These are phyloP conservation scores for Sarocladiaceae sp. DNA, from an alignment of 2,329 filamentous ascomycete genomes.

Conservation along the genomic window DNA sequence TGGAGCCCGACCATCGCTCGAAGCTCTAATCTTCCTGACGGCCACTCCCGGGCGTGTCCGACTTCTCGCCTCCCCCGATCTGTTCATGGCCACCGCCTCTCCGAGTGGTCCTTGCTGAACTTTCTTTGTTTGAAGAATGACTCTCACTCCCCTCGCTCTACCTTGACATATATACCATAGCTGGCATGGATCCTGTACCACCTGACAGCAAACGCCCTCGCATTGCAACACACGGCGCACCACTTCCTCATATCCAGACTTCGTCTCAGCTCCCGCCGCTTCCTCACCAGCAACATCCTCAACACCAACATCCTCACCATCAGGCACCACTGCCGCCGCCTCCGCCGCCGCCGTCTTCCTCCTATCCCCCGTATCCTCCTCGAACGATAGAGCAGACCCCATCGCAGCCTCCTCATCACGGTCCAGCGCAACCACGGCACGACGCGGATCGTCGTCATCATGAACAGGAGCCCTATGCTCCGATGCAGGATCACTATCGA, in stretches of 20 bases:
- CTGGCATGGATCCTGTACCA: conserved; percentile 55
- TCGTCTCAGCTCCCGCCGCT: conserved; percentile 20
- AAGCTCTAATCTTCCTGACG: conserved; percentile 9
- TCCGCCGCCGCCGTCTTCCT: not conserved
- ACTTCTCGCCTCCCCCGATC: conserved; percentile 7
- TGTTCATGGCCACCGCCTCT: conserved; percentile 9
- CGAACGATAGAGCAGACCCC: conserved; percentile 26
- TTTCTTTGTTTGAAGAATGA: conserved; percentile 8
- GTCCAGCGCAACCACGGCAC: conserved; percentile 19
- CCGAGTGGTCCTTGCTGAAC: conserved; percentile 10
- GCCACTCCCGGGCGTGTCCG: conserved; percentile 8
- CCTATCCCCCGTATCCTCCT: conserved; percentile 15
- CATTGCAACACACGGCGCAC: conserved; percentile 40
- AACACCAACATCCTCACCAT: conserved; percentile 19
- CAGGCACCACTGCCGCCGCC: conserved; percentile 26
- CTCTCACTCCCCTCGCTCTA: conserved; percentile 10
- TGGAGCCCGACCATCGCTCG: conserved; percentile 8
- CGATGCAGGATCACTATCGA: conserved; percentile 47
- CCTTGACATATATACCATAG: conserved; percentile 22
- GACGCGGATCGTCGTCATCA: conserved; percentile 50
- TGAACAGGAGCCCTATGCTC: conserved; percentile 48
- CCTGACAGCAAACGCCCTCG: conserved; percentile 55
- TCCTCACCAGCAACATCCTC: conserved; percentile 13
- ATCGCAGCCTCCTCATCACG: conserved; percentile 21
- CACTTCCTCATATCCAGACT: conserved; percentile 33